phyloP scores from a whole-genome alignment of 2,329 filamentous ascomycete species.

The Aspergillus hiratsukae region DNA sequence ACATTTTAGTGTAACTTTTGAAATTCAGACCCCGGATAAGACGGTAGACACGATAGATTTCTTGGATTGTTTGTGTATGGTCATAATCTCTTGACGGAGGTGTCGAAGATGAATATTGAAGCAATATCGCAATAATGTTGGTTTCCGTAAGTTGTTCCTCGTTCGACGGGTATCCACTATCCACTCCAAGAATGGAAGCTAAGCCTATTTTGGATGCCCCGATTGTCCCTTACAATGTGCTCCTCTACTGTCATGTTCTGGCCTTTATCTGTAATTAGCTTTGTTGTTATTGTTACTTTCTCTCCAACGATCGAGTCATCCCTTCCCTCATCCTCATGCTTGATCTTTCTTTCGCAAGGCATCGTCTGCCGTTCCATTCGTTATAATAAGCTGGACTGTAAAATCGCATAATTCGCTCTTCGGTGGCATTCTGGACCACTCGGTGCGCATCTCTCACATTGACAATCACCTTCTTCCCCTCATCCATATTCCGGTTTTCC shows the following conservation, averaged over 20 bases:
- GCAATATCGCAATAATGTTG: background rate
- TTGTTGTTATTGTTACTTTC: background rate
- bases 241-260: background rate
- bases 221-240: background rate
- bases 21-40: background rate
- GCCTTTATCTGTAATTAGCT: background rate
- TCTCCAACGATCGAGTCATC: background rate
- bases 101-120: too few species aligned
- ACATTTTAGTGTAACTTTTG: background rate
- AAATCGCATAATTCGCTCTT: background rate
- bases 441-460: background rate
- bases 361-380: conserved; percentile 27
- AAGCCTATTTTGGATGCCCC: background rate
- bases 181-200: background rate
- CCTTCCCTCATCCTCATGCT: background rate
- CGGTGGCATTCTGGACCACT: conserved; percentile 4
- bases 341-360: conserved; percentile 7
- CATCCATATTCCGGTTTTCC: background rate
- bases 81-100: background rate
- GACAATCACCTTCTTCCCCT: background rate
- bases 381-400: conserved; percentile 10
- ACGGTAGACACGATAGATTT: background rate
- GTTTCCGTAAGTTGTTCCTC: too few species aligned
- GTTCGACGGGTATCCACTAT: too few species aligned
- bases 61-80: background rate